Conservation (phyloP, 2,329 filamentous ascomycete species). For the Diaporthe sp. region DNA sequence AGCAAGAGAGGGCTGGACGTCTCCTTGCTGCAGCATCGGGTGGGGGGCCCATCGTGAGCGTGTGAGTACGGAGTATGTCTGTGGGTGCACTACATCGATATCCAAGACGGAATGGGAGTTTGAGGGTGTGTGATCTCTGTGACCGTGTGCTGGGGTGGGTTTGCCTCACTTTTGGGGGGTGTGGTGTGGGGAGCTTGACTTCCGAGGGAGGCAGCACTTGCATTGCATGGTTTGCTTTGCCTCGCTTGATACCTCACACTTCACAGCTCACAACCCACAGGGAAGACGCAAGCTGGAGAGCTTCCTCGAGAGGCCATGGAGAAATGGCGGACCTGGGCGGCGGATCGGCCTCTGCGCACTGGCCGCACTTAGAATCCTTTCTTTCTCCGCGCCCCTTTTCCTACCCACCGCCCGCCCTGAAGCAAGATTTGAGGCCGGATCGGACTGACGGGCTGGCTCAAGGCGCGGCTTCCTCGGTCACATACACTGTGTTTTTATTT, state of each 20-base stretch:
- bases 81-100: conserved; percentile 3
- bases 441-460: not conserved
- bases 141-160: not conserved
- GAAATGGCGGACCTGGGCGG: conserved; percentile 2
- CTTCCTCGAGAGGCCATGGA: conserved; percentile 5
- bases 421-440: not conserved
- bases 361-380: conserved; percentile 30
- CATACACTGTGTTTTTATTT: not conserved
- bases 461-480: not conserved
- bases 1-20: not conserved
- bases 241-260: not conserved
- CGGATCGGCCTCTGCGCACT: conserved; percentile 24
- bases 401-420: too few species aligned
- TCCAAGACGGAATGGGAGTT: conserved; percentile 8
- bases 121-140: conserved; percentile 27
- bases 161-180: not conserved
- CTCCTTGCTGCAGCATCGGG: not conserved
- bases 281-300: not conserved
- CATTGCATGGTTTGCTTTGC: not conserved
- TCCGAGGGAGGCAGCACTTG: not conserved
- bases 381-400: conserved; percentile 9
- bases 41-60: not conserved
- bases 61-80: not conserved
- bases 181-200: not conserved
- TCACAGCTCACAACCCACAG: not conserved